These are phyloP conservation scores for Inga oerstediana DNA, from an alignment of 306 rosid species.

Conservation along the genomic window DNA sequence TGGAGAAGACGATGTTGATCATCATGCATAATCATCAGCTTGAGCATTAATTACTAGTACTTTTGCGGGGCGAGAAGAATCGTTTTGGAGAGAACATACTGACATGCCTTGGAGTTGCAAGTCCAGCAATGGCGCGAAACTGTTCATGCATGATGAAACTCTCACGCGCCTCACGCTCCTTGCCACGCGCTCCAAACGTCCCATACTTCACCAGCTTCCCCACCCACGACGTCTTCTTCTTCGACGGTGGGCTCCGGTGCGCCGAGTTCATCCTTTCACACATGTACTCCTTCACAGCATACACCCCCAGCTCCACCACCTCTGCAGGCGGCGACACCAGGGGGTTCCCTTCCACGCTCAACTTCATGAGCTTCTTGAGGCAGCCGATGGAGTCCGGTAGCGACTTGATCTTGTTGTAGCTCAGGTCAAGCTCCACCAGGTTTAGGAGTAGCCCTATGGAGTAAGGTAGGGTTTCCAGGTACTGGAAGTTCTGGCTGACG, in stretches of 20 bases:
- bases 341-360: constrained; percentile 82
- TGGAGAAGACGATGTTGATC: not conserved
- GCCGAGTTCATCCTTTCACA: constrained; percentile 57
- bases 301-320: constrained; percentile 67
- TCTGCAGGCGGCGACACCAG: constrained; percentile 66
- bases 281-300: constrained; percentile 68
- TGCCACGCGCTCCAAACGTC: constrained; percentile 48
- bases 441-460: constrained; percentile 84
- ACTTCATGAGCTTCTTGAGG: constrained; percentile 64
- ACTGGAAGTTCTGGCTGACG: constrained; percentile 91
- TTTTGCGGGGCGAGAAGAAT: constrained; percentile 67
- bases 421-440: constrained; percentile 74
- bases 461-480: constrained; percentile 66
- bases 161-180: constrained; percentile 29
- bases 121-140: constrained; percentile 66
- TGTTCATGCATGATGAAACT: constrained; percentile 45
- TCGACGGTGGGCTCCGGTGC: constrained; percentile 20
- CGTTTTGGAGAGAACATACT: constrained; percentile 80
- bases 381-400: constrained; percentile 84
- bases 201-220: constrained; percentile 61
- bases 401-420: constrained; percentile 70
- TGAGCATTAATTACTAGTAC: no score
- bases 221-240: constrained; percentile 73
- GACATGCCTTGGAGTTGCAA: constrained; percentile 70
- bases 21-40: no score